Evolutionary conservation across 352 stramenopile genomes (phyloP), one percentile per base, ranked within the genome.

Genomic region (Globisporangium paroecandrum): DNA sequence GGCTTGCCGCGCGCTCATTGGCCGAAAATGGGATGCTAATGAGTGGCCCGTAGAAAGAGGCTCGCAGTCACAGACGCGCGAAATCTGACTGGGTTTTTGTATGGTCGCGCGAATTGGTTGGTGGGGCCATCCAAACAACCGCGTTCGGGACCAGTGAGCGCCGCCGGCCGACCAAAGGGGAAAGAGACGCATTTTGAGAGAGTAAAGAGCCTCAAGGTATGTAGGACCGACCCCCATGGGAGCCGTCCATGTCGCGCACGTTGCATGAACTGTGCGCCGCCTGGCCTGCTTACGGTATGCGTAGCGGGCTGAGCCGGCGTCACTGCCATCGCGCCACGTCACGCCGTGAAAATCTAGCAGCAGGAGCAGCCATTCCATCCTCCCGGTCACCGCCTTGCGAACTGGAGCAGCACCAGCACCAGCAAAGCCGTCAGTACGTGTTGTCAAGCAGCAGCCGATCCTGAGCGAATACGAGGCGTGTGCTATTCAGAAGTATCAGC

Each of bases 101-200:
- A 69, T 69, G 29, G 20, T 25, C 20, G n/a, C 29, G 32, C 12
- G 46, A 55, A 69, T 69, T 69, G 64, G 64, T 69, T 69, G 64
- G 64, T 70, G 58, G 29, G 25, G 29, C 24, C 59, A 41, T 38
- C n/a, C 25, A 58, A 66, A 58, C 56, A 66, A 22, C 36, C 2
- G 49, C 47, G 29, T 65, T 62, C 55, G 27, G 60, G 43, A 47
- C 60, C 36, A 55, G 15, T 49, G 62, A 29, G 51, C 22, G 29
- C 32, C 46, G 49, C n/a, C 60, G 32, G 29, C 22, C 20, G 41
- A 24, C 36, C 65, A 70, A 46, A 61, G 56, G 29, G 36, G 32
- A 65, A 73, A 70, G 68, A 73, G 66, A 57, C 54, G 63, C 59
- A 73, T 70, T 73, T 70, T 70, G 68, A 73, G 59, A 69, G 62